Evolutionary conservation across 2,329 filamentous ascomycete genomes (phyloP).

Genomic region (Claviceps digitariae): DNA sequence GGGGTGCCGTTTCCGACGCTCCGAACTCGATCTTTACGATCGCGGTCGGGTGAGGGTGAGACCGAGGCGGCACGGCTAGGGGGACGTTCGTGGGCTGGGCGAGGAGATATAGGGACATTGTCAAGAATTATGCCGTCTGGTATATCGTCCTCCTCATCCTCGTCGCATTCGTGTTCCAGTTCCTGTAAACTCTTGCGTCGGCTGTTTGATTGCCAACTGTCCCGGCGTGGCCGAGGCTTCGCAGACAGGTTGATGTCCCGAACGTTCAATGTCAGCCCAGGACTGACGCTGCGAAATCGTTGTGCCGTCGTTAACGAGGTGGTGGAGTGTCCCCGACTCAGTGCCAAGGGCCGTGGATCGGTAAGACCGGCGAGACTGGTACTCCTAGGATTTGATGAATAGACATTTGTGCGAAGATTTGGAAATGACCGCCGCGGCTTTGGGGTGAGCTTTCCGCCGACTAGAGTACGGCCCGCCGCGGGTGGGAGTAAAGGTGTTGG

Average conservation of each 20-base stretch:
- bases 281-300: slow-evolving; percentile 39
- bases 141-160: slow-evolving; percentile 64
- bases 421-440: slow-evolving; percentile 28
- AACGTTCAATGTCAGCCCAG: slow-evolving; percentile 31
- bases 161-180: slow-evolving; percentile 62
- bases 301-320: slow-evolving; percentile 25
- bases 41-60: slow-evolving; percentile 38
- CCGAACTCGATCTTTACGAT: slow-evolving; percentile 35
- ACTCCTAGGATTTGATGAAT: slow-evolving; percentile 36
- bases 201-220: slow-evolving; percentile 57
- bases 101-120: slow-evolving; percentile 73
- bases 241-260: slow-evolving; percentile 25
- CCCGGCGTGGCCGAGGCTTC: slow-evolving; percentile 31
- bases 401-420: slow-evolving; percentile 31
- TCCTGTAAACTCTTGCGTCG: slow-evolving; percentile 55
- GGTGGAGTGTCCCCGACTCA: slow-evolving; percentile 17
- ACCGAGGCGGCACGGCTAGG: slow-evolving; percentile 40
- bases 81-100: slow-evolving; percentile 41
- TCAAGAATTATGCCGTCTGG: slow-evolving; percentile 68
- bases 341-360: slow-evolving; percentile 20
- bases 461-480: slow-evolving; percentile 17
- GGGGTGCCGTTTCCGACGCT: slow-evolving; percentile 53
- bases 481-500: slow-evolving; percentile 12
- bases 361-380: slow-evolving; percentile 28
- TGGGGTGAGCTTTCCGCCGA: slow-evolving; percentile 17